Base-by-base conservation (phyloP, 805 yeast genomes). In the Lipomyces chichibuensis region DNA sequence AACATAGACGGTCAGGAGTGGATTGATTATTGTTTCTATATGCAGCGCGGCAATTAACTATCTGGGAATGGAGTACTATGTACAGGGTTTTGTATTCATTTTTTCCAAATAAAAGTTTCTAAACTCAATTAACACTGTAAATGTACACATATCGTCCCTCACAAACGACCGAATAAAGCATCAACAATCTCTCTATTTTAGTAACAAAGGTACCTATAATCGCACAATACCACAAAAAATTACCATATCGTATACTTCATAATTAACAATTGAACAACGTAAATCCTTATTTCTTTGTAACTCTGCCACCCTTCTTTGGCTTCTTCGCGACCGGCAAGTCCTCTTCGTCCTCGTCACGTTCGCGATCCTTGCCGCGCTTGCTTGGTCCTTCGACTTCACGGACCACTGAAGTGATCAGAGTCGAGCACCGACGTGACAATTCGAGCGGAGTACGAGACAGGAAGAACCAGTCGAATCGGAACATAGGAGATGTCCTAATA, bases 391-490 rank as follows among this genome's bases (percentile, higher is more conserved):
- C 89, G 62, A 81, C 79, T 76, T 95, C 99, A 72, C 87, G 88
- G 63, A 88, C 84, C 55, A 95, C 82, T 71, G 92, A 86, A 1
- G 88, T 85, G 62, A 95, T 80, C 72, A 95, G 81, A 1, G 97
- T 90, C 63, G 85, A 84, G 72, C 96, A 89, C 72, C 99, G 83
- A 78, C 98, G 84, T 6, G 89, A 84, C 51, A 95, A 80, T 77
- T 95, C 99, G 2, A 85, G 80, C 0, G 91, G 83, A 4, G 90
- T 87, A 73, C 97, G 84, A 63, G 92, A 87, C 71, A 90, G 89
- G 74, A 95, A 84, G 79, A 90, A 92, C 82, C 90, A 92, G 77
- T 95, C 97, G 75, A 91, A 89, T 71, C 92, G 85, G 80, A 94
- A 92, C 75, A 91, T 79, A 3, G 94, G 90, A 13, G 90, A 87